A percentile compares a stretch with the other conserved stretches of the same genome.
These are phyloP conservation scores for Aegilops sharonensis DNA, from an alignment of 176 grass and related monocot species.

Conservation along the genomic window DNA sequence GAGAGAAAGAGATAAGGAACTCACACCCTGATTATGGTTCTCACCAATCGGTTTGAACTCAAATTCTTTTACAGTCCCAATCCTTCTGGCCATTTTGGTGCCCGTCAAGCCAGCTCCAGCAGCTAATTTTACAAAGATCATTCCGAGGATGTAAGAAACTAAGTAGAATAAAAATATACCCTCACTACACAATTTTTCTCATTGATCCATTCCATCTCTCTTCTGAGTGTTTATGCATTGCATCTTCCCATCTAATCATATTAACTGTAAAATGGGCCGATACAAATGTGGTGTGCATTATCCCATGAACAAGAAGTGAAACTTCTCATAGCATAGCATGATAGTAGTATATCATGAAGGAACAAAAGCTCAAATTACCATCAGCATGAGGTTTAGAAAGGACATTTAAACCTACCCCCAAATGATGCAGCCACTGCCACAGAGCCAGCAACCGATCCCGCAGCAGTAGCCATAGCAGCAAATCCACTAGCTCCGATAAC, in stretches of 20 bases:
- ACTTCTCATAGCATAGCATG: not conserved
- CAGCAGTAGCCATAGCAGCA: constrained; percentile 93
- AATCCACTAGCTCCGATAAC: constrained; percentile 92
- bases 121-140: constrained; percentile 50
- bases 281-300: not conserved
- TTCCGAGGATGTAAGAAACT: constrained; percentile 7
- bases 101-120: constrained; percentile 95
- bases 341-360: not conserved
- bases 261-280: not conserved
- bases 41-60: constrained; percentile 91
- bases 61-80: constrained; percentile 86
- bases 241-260: not conserved
- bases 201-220: not conserved
- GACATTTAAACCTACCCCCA: constrained; percentile 64
- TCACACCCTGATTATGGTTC: constrained; percentile 97
- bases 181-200: not conserved
- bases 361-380: not conserved
- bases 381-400: not conserved
- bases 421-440: constrained; percentile 96
- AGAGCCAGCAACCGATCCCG: constrained; percentile 78
- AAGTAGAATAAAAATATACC: not conserved
- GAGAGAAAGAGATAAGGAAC: constrained; percentile 38
- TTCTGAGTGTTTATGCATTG: not conserved
- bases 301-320: not conserved
- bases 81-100: constrained; percentile 91